phyloP scores from a whole-genome alignment of 192 early-diverging fungal species.

The Helicostylum pulchrum region DNA sequence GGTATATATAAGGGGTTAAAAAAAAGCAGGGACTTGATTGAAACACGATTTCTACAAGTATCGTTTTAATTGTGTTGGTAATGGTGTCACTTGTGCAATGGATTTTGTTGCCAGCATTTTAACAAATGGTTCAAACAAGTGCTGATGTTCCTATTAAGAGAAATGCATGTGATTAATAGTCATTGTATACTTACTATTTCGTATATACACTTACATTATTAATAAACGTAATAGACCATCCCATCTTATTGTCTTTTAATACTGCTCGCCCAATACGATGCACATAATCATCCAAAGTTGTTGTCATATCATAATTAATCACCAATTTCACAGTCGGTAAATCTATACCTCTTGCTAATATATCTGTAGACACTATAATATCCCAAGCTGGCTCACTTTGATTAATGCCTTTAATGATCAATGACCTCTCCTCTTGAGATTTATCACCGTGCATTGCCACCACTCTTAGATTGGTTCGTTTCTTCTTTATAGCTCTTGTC shows the following conservation, averaged over 20 bases:
- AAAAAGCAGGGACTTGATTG: slow-evolving; percentile 8
- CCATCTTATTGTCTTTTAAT: slow-evolving; percentile 22
- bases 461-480: slow-evolving; percentile 26
- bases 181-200: background rate
- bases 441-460: slow-evolving; percentile 52
- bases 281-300: slow-evolving; percentile 53
- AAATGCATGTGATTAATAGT: background rate
- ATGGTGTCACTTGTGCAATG: slow-evolving; percentile 44
- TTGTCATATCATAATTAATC: slow-evolving; percentile 59
- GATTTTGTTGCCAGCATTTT: slow-evolving; percentile 41
- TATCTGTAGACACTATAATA: slow-evolving; percentile 50
- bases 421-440: slow-evolving; percentile 39
- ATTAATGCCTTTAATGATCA: slow-evolving; percentile 31
- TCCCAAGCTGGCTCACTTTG: slow-evolving; percentile 24
- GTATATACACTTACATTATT: slow-evolving; percentile 39
- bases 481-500: slow-evolving; percentile 41
- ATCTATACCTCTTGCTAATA: slow-evolving; percentile 52
- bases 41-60: slow-evolving; percentile 17
- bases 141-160: slow-evolving; percentile 38
- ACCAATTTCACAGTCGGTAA: slow-evolving; percentile 46
- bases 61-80: slow-evolving; percentile 41
- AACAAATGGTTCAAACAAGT: slow-evolving; percentile 43
- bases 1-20: background rate
- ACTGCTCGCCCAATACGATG: slow-evolving; percentile 54
- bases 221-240: slow-evolving; percentile 59